Base-by-base conservation (phyloP, 192 early-diverging fungal genomes). In the Backusella tarrabulga region DNA sequence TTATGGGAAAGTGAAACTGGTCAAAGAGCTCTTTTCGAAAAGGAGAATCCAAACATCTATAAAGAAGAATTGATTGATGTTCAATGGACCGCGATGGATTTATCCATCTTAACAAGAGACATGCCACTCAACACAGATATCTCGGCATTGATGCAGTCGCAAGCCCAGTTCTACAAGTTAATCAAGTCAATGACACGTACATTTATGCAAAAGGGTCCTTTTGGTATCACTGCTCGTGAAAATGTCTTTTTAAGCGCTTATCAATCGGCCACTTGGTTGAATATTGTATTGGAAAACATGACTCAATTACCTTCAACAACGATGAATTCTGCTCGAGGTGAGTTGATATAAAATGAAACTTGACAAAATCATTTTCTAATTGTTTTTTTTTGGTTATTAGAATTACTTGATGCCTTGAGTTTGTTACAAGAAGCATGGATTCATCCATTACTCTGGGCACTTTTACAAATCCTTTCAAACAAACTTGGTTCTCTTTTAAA, bases 41-140 rank as follows among this genome's bases (percentile, higher is more conserved):
- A 93, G 56, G 95, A 96, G 79, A 86, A 87, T 9, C 86, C 89
- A 11, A 96, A 96, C 77, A 86, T 92, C 26, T 92, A 92, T 74
- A 88, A 90, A 8, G 95, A 96, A 79, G 87, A 90, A 73, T 77
- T 90, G 71, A 83, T 93, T 44, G 90, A 94, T 71, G 77, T 85
- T 34, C 87, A 91, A 81, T 84, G 88, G 80, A 83, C 86, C 19
- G 26, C 71, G 11, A 41, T 83, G 41, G 68, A 79, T 38, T 17
- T 79, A 50, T 46, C 40, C 19, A 29, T 44, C 23, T 23, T 41
- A 32, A 34, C 35, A 44, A 17, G 23, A 32, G 9, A 46, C 14
- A 23, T 50, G 7, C 21, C 15, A 72, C 15, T 44, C 14, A 41
- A 72, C 50, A 29, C 26, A 46, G 42, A 46, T 41, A 26, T 50